Evolutionary conservation across 306 rosid genomes (phyloP).

Genomic region (Lotus japonicus): DNA sequence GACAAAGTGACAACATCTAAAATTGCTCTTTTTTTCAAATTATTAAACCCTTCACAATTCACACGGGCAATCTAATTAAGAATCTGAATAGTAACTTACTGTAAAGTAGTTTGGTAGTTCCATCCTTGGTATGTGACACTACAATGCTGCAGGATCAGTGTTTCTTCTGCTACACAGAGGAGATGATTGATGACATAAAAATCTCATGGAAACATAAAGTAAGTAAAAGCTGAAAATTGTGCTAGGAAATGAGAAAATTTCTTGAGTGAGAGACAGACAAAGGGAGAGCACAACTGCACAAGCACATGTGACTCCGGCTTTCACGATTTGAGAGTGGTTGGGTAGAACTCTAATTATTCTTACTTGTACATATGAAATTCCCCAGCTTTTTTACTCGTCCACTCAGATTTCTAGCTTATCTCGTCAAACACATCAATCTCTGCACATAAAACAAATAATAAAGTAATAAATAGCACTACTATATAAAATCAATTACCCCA

Average conservation of each 20-base stretch:
- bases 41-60: slow-evolving; percentile 2
- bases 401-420: too few species aligned
- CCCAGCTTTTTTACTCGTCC: too few species aligned
- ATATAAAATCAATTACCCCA: too few species aligned
- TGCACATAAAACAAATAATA: too few species aligned
- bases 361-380: too few species aligned
- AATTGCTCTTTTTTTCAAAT: slow-evolving; percentile 18
- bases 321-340: background rate
- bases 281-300: slow-evolving; percentile 15
- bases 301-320: slow-evolving; percentile 48
- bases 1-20: background rate
- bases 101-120: slow-evolving; percentile 11
- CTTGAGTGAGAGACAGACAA: background rate
- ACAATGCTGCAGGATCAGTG: slow-evolving; percentile 10
- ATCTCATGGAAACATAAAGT: background rate
- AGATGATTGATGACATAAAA: slow-evolving; percentile 16
- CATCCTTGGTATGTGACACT: slow-evolving; percentile 15
- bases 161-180: slow-evolving; percentile 9
- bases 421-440: too few species aligned
- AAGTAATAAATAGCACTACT: too few species aligned
- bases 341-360: too few species aligned
- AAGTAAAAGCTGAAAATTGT: slow-evolving; percentile 17
- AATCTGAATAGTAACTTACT: background rate
- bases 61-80: background rate
- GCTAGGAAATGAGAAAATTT: slow-evolving; percentile 14